Evolutionary conservation across 2,329 filamentous ascomycete genomes (phyloP).

Genomic region (Fusarium chaquense): DNA sequence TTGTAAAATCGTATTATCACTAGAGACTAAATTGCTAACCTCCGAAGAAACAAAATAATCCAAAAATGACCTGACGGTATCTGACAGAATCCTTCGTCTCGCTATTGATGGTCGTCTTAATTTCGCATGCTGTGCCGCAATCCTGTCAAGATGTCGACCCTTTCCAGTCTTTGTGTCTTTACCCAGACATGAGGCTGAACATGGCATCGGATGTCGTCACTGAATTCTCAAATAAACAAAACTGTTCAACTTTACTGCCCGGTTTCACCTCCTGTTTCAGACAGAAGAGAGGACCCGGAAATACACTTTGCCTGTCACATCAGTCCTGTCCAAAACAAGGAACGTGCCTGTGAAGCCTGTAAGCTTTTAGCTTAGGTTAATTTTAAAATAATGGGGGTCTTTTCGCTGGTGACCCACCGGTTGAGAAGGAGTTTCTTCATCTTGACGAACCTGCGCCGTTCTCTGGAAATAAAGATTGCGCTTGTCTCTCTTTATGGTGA

Average conservation of each 20-base stretch:
- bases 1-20: background rate
- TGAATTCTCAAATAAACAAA: background rate
- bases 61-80: background rate
- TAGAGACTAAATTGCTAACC: background rate
- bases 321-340: background rate
- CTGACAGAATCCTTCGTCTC: background rate
- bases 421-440: background rate
- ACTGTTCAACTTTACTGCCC: background rate
- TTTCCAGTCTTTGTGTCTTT: no score
- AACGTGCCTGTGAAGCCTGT: background rate
- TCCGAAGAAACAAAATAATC: background rate
- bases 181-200: background rate
- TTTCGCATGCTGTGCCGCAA: background rate
- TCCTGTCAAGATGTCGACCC: background rate
- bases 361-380: constrained; percentile 1
- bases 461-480: background rate
- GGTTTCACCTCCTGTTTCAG: background rate
- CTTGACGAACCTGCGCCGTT: background rate
- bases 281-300: background rate
- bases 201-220: background rate
- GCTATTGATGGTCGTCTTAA: background rate
- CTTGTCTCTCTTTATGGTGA: background rate
- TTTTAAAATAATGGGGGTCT: constrained; percentile 5
- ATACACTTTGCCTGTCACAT: constrained; percentile 6
- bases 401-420: background rate